Evolutionary conservation across 2,329 filamentous ascomycete species (phyloP), one percentile per base, ranked within the genome.

Genomic region (Fusarium domesticum): DNA sequence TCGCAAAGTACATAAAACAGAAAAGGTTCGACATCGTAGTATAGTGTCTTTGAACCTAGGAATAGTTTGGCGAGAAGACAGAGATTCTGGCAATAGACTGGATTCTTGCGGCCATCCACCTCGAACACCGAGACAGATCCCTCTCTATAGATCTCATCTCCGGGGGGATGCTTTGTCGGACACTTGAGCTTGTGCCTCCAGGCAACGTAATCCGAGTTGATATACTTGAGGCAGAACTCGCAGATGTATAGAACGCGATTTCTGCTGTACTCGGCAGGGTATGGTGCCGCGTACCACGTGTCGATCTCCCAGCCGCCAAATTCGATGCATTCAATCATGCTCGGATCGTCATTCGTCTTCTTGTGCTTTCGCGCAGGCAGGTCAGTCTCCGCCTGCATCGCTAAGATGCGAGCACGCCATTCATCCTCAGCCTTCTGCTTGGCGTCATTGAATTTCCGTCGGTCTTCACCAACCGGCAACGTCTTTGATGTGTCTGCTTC

Each of bases 191-290:
- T 97, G 69, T 98, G 93, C 41, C 93, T 82, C 89, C 92, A 97
- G 12, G 93, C 92, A 19, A 98, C 93, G 60, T 95, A 97, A 65
- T 96, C 92, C 15, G 93, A 97, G 67, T 95, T 96, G 90, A 98
- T 96, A 71, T 98, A 98, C 70, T 97, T 98, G 48, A 98, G 76
- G 65, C 93, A 98, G 67, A 97, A 98, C 67, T 98, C 95, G 75
- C 93, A 98, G 52, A 98, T 97, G 69, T 96, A 97, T n/a, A 98
- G 78, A 30, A 96, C 87, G 20, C 89, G 85, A 64, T 98, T 97
- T 53, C 92, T 84, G 65, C 90, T 97, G 73, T 98, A 98, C 69
- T 98, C 93, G 64, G 96, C 93, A 0, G 93, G 93, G 64, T 98
- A 98, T 11, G 93, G 95, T 31, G 93, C 93, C 20, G 93, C 92